Conservation (phyloP, 108 stramenopile species). For the Pseudonitzschia delicatissima region DNA sequence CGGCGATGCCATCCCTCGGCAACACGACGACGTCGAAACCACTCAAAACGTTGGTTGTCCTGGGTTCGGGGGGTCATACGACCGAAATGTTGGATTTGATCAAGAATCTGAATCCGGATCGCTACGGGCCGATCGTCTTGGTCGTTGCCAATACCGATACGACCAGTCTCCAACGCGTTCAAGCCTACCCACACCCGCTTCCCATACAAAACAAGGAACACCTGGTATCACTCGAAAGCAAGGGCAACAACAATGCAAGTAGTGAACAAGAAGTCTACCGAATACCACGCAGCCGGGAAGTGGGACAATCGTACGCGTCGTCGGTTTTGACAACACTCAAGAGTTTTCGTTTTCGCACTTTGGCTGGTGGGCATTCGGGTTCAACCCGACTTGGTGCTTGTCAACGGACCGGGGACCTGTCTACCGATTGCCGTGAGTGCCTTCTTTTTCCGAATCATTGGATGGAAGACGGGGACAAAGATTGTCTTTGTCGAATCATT, state of each 20-base stretch:
- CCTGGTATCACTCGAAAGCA: too few relatives aligned
- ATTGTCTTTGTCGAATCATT: constrained; percentile 86
- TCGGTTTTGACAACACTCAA: constrained; percentile 45
- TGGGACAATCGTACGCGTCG: constrained; percentile 58
- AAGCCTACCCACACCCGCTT: constrained; percentile 22
- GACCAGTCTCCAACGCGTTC: constrained; percentile 54
- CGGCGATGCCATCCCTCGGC: background rate
- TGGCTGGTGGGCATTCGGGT: constrained; percentile 27
- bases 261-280: constrained; percentile 32
- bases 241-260: background rate
- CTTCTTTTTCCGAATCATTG: constrained; percentile 52
- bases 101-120: constrained; percentile 40
- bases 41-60: constrained; percentile 62
- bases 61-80: constrained; percentile 89
- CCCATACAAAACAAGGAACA: background rate
- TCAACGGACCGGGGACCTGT: constrained; percentile 91
- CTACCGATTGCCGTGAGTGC: constrained; percentile 66
- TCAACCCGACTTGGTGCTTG: constrained; percentile 70
- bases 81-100: constrained; percentile 85
- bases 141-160: constrained; percentile 67
- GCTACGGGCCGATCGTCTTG: constrained; percentile 59
- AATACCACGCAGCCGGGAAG: constrained; percentile 76
- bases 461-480: constrained; percentile 36
- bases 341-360: constrained; percentile 42
- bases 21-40: constrained; percentile 6